Base-by-base conservation (phyloP, 2,329 filamentous ascomycete genomes). In the Chaetomiaceae sp. region DNA sequence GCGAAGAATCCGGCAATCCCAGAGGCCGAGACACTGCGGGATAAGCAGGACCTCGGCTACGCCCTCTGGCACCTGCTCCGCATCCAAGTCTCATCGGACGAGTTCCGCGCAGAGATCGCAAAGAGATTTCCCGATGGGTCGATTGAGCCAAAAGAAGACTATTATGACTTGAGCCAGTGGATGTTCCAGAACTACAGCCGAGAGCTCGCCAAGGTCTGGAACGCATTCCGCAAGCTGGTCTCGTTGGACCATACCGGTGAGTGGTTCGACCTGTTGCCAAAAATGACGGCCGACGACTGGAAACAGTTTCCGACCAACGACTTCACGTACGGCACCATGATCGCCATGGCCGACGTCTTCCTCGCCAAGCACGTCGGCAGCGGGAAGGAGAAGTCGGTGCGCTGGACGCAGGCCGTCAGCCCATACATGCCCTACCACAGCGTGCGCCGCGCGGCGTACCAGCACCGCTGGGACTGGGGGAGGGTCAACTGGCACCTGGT, bases 1-100 rank as follows among this genome's bases (percentile, higher is more conserved):
- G 7, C 19, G 16, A 8, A 17, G 20, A 9, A 23, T 14, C 31
- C 39, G 2, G 21, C 7, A 17, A 14, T 54, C 17, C 54, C 51
- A 3, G 48, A 54, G 13, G 16, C 19, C 8, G 37, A 43, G 33
- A 51, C 47, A 7, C 25, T 45, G 44, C 30, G 25, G 34, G 54
- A 56, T 30, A 56, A 56, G 51, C 31, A 17, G 12, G 21, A 45
- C 23, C 30, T 54, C 6, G 51, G 40, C 8, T 7, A 3, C 23
- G 33, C n/a, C 21, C 19, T 54, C 17, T 20, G 39, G 16, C 33
- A 33, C 4, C 12, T 56, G 17, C 17, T 51, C n/a, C 4, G 21
- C 12, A 27, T 50, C 1, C 12, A 16, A 14, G 6, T 31, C 12
- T 23, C 19, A 14, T 10, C 23, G 13, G 8, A 33, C 27, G 27